phyloP scores from a whole-genome alignment of 2,329 filamentous ascomycete genomes.

The Akanthomyces lecanii region DNA sequence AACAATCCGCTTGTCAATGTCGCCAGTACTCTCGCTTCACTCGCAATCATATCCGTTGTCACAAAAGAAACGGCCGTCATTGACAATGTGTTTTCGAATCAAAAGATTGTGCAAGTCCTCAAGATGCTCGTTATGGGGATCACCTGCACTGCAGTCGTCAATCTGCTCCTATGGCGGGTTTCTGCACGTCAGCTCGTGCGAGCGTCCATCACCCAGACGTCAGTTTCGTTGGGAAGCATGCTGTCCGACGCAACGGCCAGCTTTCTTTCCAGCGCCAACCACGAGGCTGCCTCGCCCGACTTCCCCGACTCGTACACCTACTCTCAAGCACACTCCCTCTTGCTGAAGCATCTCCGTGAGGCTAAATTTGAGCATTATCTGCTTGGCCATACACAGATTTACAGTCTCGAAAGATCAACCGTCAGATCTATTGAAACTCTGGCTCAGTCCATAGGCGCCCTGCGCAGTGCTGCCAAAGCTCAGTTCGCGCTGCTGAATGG shows the following conservation, averaged over 20 bases:
- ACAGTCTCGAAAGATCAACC: constrained; percentile 68
- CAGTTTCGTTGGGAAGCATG: constrained; percentile 71
- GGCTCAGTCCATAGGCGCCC: constrained; percentile 77
- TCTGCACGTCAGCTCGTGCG: constrained; percentile 69
- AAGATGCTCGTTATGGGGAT: constrained; percentile 78
- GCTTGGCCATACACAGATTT: constrained; percentile 69
- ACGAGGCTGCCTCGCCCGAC: constrained; percentile 41
- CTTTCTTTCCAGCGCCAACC: constrained; percentile 75
- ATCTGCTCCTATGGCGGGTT: constrained; percentile 68
- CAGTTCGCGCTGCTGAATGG: constrained; percentile 75
- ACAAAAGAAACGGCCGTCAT: constrained; percentile 85
- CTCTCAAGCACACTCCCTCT: constrained; percentile 50
- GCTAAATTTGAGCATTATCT: constrained; percentile 82
- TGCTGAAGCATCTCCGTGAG: constrained; percentile 73
- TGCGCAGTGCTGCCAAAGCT: constrained; percentile 79
- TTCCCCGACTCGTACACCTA: constrained; percentile 52
- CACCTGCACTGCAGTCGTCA: constrained; percentile 62
- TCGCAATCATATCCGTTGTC: constrained; percentile 78
- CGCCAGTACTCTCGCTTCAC: constrained; percentile 74
- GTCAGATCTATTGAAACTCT: constrained; percentile 77
- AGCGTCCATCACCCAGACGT: constrained; percentile 66
- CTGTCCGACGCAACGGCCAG: constrained; percentile 71
- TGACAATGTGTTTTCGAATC: constrained; percentile 68
- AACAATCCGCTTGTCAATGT: constrained; percentile 74
- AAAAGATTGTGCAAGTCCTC: constrained; percentile 47